Evolutionary conservation across 2,329 filamentous ascomycete species (phyloP), one percentile per base, ranked within the genome.

Genomic region (Diaporthe citri): DNA sequence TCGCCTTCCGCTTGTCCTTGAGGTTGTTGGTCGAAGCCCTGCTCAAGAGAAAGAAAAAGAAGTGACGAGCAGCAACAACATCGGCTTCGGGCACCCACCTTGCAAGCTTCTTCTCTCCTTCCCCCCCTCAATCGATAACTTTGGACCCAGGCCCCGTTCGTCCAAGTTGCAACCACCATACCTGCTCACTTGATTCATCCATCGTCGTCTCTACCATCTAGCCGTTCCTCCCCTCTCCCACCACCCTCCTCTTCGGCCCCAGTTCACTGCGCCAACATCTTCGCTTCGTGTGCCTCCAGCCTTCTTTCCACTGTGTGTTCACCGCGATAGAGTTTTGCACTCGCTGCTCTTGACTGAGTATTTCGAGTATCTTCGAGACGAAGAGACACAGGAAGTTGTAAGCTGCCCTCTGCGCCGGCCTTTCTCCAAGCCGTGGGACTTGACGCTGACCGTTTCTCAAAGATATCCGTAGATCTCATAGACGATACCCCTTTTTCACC

Each of bases 401-500:
- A 75, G 75, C n/a, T 28, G 20, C 25, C 10, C 5, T 34, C 17
- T 10, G 15, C 59, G 71, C 71, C 48, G 25, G 12, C 25, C 9
- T 31, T 41, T 39, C 60, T 6, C 46, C 46, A 36, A 41, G 6
- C 39, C n/a, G 10, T 10, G 15, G 41, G 41, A 13, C 31, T 28
- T 15, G 31, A 4, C 36, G n/a, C 75, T 76, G 39, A 76, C 75
- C 7, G 48, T 25, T 52, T 10, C 28, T 31, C 20, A 31, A 22
- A 76, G 71, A 72, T 71, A 59, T 67, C 73, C 20, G 41, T 77
- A 75, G 75, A 77, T 73, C 51, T 74, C 80, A 82, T 81, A 80
- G 79, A 82, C 83, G 83, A 88, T 87, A 87, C 85, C 85, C n/a
- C 36, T n/a, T 56, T 43, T 55, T 79, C 86, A 91, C 81, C 85